A percentile compares a stretch with the other conserved stretches of the same genome.
Conservation (phyloP, 2,329 filamentous ascomycete species). For the Curvularia sp. region DNA sequence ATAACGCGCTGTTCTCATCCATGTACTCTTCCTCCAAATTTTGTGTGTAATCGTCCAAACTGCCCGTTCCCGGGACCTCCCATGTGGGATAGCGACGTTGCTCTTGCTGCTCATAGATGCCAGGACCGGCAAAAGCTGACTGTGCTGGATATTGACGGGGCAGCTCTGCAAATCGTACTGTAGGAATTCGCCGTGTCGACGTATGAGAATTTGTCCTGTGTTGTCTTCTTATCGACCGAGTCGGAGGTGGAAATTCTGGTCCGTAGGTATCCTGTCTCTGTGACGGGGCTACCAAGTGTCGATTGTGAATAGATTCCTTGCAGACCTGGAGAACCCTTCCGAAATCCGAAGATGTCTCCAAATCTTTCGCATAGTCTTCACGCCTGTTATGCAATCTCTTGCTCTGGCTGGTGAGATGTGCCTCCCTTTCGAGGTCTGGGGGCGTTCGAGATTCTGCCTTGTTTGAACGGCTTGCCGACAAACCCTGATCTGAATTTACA, state of each 20-base stretch:
- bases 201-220: neutral
- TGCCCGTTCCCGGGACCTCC: neutral
- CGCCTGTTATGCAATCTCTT: neutral
- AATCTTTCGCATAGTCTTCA: constrained; percentile 6
- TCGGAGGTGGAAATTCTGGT: neutral
- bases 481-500: constrained; percentile 2
- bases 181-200: constrained; percentile 16
- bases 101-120: constrained; percentile 41
- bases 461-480: constrained; percentile 2
- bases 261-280: constrained; percentile 4
- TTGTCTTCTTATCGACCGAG: neutral
- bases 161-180: constrained; percentile 24
- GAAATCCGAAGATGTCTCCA: constrained; percentile 33
- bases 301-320: constrained; percentile 28
- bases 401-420: neutral
- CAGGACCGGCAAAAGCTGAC: constrained; percentile 24
- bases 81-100: constrained; percentile 18
- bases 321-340: constrained; percentile 36
- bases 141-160: constrained; percentile 11
- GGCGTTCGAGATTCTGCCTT: neutral
- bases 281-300: constrained; percentile 6
- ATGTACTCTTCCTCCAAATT: constrained; percentile 2
- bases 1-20: constrained; percentile 4
- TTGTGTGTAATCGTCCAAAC: neutral
- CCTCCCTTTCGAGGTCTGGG: constrained; percentile 1